Conservation (phyloP, 1,139 yeast species). For the Hyphopichia buzzinii region DNA sequence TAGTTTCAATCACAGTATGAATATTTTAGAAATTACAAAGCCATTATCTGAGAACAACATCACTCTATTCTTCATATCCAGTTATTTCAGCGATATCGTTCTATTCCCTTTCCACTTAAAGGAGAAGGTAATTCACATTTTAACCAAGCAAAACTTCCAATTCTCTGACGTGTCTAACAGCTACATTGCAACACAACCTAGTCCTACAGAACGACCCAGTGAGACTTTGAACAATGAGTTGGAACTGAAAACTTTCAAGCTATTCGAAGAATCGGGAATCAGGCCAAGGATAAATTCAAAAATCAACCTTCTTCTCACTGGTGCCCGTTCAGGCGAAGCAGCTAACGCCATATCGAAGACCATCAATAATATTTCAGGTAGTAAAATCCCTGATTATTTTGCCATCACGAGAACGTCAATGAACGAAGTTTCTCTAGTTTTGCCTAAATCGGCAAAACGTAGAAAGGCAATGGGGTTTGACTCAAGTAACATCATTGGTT, state of each 20-base stretch:
- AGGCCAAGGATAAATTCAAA: slow-evolving; percentile 43
- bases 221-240: slow-evolving; percentile 12
- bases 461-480: slow-evolving; percentile 40
- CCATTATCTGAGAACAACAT: slow-evolving; percentile 60
- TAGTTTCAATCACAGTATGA: slow-evolving; percentile 47
- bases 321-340: slow-evolving; percentile 55
- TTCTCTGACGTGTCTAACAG: slow-evolving; percentile 43
- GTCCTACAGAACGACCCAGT: slow-evolving; percentile 7
- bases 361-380: slow-evolving; percentile 27
- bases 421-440: slow-evolving; percentile 53
- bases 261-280: slow-evolving; percentile 41
- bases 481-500: slow-evolving; percentile 49
- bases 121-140: slow-evolving; percentile 43
- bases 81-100: slow-evolving; percentile 68
- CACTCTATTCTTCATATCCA: slow-evolving; percentile 60
- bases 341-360: slow-evolving; percentile 36
- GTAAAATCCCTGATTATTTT: slow-evolving; percentile 47
- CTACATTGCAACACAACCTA: slow-evolving; percentile 15
- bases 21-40: slow-evolving; percentile 57
- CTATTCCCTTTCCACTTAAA: slow-evolving; percentile 50
- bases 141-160: slow-evolving; percentile 42
- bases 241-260: slow-evolving; percentile 36
- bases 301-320: slow-evolving; percentile 53
- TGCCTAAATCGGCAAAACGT: slow-evolving; percentile 44
- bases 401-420: slow-evolving; percentile 57